Evolutionary conservation across 1,284 basidiomycete species (phyloP), one percentile per base, ranked within the genome.

Genomic region (Meripilus lineatus): DNA sequence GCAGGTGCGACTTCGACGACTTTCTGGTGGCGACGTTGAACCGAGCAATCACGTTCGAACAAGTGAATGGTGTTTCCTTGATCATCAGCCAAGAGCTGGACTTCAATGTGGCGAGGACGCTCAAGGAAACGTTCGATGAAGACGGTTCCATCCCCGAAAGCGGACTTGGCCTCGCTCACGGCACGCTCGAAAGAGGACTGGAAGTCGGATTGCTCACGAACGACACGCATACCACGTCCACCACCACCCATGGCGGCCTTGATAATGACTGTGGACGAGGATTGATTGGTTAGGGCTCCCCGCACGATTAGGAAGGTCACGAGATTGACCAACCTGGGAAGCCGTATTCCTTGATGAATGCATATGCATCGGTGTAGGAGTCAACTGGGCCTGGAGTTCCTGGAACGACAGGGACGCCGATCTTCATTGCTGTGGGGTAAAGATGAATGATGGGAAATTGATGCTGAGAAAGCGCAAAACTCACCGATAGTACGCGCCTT

Each of bases 171-270:
- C 66, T 99, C 95, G 57, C 83, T 87, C 52, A 93, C 92, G 8
- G 96, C 96, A 52, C 93, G 88, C 62, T 93, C 81, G 64, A 99
- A 99, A 5, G 88, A 76, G 55, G 83, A 76, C 69, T 94, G 79
- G 75, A 98, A 97, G 54, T 92, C 88, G 38, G 84, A 85, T 64
- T 92, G 84, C 60, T 93, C 89, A 51, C 92, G 84, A 28, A 99
- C 95, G 48, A 98, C 94, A 65, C 95, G 89, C 95, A 99, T 99
- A 52, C 95, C 95, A 59, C 94, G 89, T 47, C 95, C 95, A 61
- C 95, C 95, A 54, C 95, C 95, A 48, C 95, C 95, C 92, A 97
- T 96, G 20, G 94, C 94, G 38, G 94, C 94, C 70, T 97, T 96
- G 78, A 96, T 94, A 64, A 95, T 94, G 39, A 94, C 90, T 87